Base-by-base conservation (phyloP, 805 yeast genomes). In the Ogataea wickerhamii region DNA sequence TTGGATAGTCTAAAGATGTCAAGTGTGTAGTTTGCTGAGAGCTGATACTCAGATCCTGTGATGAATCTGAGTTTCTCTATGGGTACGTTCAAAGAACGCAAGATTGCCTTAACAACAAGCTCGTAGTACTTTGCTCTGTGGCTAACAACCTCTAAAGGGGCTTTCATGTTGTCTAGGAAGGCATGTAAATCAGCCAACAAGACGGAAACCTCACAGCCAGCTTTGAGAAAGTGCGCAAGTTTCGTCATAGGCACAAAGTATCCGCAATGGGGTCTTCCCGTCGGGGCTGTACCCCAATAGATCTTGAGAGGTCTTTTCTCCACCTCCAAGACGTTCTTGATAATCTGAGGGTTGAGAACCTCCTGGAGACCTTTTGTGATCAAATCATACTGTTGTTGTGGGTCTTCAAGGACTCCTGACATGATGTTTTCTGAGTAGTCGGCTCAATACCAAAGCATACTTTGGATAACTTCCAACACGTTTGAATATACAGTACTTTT, bases 211-310 rank as follows among this genome's bases (percentile, higher is more conserved):
- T 87, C 93, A 69, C 96, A 87, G 10, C 98, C 98, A 13, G 99
- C 98, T 55, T 80, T 82, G 63, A 93, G 74, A 62, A 91, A 87
- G 61, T 93, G 89, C 2, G 98, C 98, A 52, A 93, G 67, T 64
- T 93, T 91, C 45, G 94, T 83, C 98, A 93, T 91, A 37, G 98
- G 93, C 26, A 93, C 98, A 58, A 93, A 87, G 74, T 93, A 93
- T 36, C 98, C 99, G 70, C 97, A 89, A 67, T 93, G 99, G 31
- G 98, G 96, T 66, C 78, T 86, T 37, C 99, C 99, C 4, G 99
- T 93, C 44, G 99, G 98, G 6, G 99, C 99, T 16, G 98, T 89
- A 51, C 99, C 99, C 98, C 97, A 93, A 78, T 93, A 93, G 56
- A 93, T 67, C 56, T 79, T 84, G 50, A 94, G 64, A 11, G 93